These are phyloP conservation scores for Nicotiana benthamiana DNA, from an alignment of 257 asterid species.

Conservation along the genomic window DNA sequence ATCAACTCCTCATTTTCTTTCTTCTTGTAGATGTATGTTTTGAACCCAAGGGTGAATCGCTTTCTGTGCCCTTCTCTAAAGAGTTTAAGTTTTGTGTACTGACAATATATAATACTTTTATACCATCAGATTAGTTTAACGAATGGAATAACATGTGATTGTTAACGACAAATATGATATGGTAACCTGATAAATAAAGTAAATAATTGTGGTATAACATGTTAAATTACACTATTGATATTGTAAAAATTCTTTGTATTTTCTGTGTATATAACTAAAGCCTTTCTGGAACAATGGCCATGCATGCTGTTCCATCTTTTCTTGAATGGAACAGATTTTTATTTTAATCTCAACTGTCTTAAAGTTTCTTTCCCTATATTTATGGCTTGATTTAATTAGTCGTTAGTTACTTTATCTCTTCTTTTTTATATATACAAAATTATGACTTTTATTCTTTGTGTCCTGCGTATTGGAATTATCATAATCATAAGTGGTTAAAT, in stretches of 20 bases:
- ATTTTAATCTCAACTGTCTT: neutral
- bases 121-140: neutral
- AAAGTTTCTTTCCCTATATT: neutral
- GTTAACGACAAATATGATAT: neutral
- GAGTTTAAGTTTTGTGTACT: neutral
- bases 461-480: neutral
- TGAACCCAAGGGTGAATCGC: neutral
- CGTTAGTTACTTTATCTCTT: neutral
- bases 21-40: neutral
- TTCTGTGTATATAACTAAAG: neutral
- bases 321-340: neutral
- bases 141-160: neutral
- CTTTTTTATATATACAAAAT: no score
- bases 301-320: neutral
- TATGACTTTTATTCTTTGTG: no score
- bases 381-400: neutral
- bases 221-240: neutral
- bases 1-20: neutral
- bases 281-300: neutral
- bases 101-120: no score
- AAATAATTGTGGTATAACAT: neutral
- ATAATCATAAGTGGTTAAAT: neutral
- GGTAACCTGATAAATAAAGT: neutral
- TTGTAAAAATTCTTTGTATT: neutral
- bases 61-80: neutral